phyloP scores from a whole-genome alignment of 805 yeast genomes.

The Wickerhamomyces kurtzmanii region DNA sequence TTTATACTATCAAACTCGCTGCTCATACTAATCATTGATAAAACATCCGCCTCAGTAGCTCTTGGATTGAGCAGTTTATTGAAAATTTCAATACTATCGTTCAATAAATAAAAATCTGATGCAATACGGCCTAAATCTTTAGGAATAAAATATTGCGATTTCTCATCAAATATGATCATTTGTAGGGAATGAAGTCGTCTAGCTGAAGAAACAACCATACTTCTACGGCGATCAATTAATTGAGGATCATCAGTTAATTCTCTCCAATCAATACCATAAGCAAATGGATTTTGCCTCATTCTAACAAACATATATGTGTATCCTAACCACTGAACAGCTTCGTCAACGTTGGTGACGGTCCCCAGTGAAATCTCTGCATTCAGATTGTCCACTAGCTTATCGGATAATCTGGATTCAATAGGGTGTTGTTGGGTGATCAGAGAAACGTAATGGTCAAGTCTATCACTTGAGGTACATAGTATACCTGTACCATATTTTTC shows the following conservation, averaged over 20 bases:
- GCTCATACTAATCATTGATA: slow-evolving; percentile 84
- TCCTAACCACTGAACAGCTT: slow-evolving; percentile 96
- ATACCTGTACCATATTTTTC: slow-evolving; percentile 91
- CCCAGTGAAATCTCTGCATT: slow-evolving; percentile 97
- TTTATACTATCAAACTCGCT: slow-evolving; percentile 88
- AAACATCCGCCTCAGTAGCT: slow-evolving; percentile 87
- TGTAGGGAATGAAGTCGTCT: slow-evolving; percentile 75
- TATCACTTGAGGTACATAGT: slow-evolving; percentile 73
- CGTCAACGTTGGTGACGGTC: slow-evolving; percentile 88
- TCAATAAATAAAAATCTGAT: slow-evolving; percentile 82
- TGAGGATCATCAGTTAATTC: slow-evolving; percentile 79
- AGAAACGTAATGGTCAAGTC: slow-evolving; percentile 80
- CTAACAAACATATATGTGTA: slow-evolving; percentile 91
- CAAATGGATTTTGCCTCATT: slow-evolving; percentile 90
- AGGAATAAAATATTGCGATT: slow-evolving; percentile 65
- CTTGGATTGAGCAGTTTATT: slow-evolving; percentile 74
- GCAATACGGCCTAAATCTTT: slow-evolving; percentile 93
- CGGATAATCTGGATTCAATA: slow-evolving; percentile 76
- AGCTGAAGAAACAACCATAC: slow-evolving; percentile 74
- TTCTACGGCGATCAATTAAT: slow-evolving; percentile 61
- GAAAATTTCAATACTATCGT: slow-evolving; percentile 82
- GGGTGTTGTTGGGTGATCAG: slow-evolving; percentile 92
- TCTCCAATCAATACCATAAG: slow-evolving; percentile 84
- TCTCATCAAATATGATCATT: slow-evolving; percentile 89
- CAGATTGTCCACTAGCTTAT: slow-evolving; percentile 78